phyloP scores from a whole-genome alignment of 768 basidiomycete species.

The Termitomyces sp. region DNA sequence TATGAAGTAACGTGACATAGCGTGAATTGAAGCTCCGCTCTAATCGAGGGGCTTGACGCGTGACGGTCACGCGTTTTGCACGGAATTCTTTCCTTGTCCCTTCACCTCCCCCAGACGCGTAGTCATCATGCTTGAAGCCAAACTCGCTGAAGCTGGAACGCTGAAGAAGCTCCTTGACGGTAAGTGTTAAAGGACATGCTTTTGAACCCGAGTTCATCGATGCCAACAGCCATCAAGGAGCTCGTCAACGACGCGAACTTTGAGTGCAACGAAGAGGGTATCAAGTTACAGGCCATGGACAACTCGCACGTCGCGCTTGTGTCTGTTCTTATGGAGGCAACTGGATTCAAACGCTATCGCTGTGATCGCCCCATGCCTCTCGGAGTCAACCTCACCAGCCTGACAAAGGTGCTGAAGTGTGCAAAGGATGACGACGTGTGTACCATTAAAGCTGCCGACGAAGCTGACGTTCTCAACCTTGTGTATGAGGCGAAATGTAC shows the following conservation, averaged over 20 bases:
- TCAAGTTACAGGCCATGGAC: conserved; percentile 97
- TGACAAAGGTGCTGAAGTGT: conserved; percentile 96
- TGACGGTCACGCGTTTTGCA: conserved; percentile 17
- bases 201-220: conserved; percentile 3
- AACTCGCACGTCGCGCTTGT: conserved; percentile 99
- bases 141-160: conserved; percentile 79
- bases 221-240: conserved; percentile 86
- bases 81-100: conserved; percentile 9
- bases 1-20: background rate
- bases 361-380: conserved; percentile 95
- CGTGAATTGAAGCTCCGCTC: conserved; percentile 27
- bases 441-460: conserved; percentile 87
- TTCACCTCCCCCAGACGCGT: conserved; percentile 22
- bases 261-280: conserved; percentile 93
- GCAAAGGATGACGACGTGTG: conserved; percentile 95
- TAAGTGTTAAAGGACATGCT: conserved; percentile 31
- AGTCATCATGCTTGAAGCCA: conserved; percentile 80
- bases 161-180: conserved; percentile 94
- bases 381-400: conserved; percentile 80
- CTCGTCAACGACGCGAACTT: conserved; percentile 98
- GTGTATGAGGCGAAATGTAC: conserved; percentile 88
- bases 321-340: conserved; percentile 72
- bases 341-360: conserved; percentile 83
- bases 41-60: conserved; percentile 27
- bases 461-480: conserved; percentile 83